A percentile compares a stretch with the other conserved stretches of the same genome.
Evolutionary conservation across 2,329 filamentous ascomycete genomes (phyloP).

Genomic region (Oidium heveae): DNA sequence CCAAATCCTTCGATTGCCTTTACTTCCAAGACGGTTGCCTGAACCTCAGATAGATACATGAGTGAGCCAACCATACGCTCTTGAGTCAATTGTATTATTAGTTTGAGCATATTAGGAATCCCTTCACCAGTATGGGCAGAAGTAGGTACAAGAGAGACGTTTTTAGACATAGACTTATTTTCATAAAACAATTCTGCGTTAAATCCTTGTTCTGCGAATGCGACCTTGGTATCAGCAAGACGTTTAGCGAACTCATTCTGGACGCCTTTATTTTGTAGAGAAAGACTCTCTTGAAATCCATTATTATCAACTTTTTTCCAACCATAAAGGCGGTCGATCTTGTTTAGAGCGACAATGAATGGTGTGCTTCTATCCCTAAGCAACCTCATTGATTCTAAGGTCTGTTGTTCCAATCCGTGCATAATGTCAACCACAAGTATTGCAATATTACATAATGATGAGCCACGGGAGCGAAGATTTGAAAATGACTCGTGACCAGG

Average conservation of each 20-base stretch:
- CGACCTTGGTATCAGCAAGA: constrained; percentile 72
- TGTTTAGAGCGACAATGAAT: constrained; percentile 97
- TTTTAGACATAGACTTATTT: constrained; percentile 90
- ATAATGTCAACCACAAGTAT: constrained; percentile 98
- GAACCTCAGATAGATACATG: constrained; percentile 96
- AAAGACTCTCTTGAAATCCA: constrained; percentile 80
- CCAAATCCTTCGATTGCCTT: constrained; percentile 98
- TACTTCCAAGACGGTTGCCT: constrained; percentile 93
- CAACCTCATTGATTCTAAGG: constrained; percentile 86
- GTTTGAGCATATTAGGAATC: constrained; percentile 95
- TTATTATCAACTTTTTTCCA: constrained; percentile 99
- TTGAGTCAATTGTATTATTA: constrained; percentile 76
- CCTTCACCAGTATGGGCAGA: constrained; percentile 97
- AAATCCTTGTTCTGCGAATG: constrained; percentile 90
- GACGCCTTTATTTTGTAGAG: constrained; percentile 73
- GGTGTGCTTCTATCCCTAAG: constrained; percentile 85
- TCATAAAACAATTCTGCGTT: constrained; percentile 93
- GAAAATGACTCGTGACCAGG: constrained; percentile 99
- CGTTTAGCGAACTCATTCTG: constrained; percentile 87
- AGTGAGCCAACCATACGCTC: constrained; percentile 91
- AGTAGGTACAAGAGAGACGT: constrained; percentile 88
- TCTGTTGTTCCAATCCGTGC: constrained; percentile 96
- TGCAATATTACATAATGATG: constrained; percentile 96
- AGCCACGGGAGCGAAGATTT: constrained; percentile 87
- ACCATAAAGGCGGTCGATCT: constrained; percentile 96